Conservation (phyloP, 176 grass and related monocot species). For the Dactylis glomerata region DNA sequence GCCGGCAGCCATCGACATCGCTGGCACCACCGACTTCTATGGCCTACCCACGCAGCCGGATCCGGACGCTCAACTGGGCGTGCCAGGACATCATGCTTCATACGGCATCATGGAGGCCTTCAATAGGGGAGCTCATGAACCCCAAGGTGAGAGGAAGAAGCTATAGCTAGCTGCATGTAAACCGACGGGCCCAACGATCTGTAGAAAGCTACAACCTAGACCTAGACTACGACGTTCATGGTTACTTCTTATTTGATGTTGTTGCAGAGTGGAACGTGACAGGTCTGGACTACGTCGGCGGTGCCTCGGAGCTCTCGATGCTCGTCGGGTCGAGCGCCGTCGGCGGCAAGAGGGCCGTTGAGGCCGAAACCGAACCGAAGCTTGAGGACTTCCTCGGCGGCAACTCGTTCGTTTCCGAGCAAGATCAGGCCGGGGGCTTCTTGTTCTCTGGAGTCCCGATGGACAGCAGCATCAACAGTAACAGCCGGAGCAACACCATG, state of each 20-base stretch:
- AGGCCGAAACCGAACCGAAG: slow-evolving; percentile 60
- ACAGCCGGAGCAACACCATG: slow-evolving; percentile 59
- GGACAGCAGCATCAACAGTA: slow-evolving; percentile 33
- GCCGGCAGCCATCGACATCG: slow-evolving; percentile 38
- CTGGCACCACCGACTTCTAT: slow-evolving; percentile 44
- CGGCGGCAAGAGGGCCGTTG: slow-evolving; percentile 33
- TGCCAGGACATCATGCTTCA: slow-evolving; percentile 30
- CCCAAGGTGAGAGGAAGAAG: slow-evolving; percentile 36
- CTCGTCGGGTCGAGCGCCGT: slow-evolving; percentile 78
- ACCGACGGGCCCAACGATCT: background rate
- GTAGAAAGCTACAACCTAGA: background rate
- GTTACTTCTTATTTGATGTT: slow-evolving; percentile 40
- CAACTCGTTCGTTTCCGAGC: slow-evolving; percentile 78
- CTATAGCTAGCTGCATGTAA: background rate
- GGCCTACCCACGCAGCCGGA: slow-evolving; percentile 17
- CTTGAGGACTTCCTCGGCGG: slow-evolving; percentile 93
- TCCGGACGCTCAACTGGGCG: slow-evolving; percentile 34
- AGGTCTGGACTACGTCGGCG: slow-evolving; percentile 57
- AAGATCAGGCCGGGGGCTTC: slow-evolving; percentile 60
- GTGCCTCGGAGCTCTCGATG: slow-evolving; percentile 84
- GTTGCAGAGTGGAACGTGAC: slow-evolving; percentile 86
- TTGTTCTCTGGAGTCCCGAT: slow-evolving; percentile 51
- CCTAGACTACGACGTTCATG: no score
- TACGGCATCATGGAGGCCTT: slow-evolving; percentile 55
- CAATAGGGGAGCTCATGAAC: slow-evolving; percentile 40